These are phyloP conservation scores for Herpotrichia juniperi DNA, from an alignment of 2,329 filamentous ascomycete genomes.

Conservation along the genomic window DNA sequence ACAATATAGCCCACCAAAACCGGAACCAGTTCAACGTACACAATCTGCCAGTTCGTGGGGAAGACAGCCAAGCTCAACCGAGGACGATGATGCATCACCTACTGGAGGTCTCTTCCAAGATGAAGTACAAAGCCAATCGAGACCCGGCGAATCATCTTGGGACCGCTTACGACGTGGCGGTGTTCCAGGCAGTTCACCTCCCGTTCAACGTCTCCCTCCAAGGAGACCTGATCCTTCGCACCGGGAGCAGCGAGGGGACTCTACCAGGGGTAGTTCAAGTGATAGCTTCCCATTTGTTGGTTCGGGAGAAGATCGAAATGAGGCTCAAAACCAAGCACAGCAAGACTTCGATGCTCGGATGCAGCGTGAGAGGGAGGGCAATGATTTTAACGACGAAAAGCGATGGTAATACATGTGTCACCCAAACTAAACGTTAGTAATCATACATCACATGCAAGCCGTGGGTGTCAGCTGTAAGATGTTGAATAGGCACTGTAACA, in stretches of 20 bases:
- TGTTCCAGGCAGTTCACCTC: conserved; percentile 15
- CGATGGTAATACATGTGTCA: conserved; percentile 36
- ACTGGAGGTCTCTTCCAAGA: conserved; percentile 44
- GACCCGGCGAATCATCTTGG: conserved; percentile 49
- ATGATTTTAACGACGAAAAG: conserved; percentile 47
- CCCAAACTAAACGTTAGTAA: neutral
- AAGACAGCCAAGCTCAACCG: conserved; percentile 18
- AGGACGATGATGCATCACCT: conserved; percentile 44
- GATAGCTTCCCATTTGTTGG: conserved; percentile 54
- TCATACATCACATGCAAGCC: neutral
- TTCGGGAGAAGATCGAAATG: conserved; percentile 50
- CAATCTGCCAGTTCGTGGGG: conserved; percentile 17
- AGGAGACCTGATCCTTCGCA: conserved; percentile 23
- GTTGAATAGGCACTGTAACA: neutral
- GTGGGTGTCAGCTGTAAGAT: neutral
- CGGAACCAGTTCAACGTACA: conserved; percentile 1
- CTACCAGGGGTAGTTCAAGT: conserved; percentile 39
- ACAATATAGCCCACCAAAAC: conserved; percentile 8
- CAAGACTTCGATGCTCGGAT: conserved; percentile 57
- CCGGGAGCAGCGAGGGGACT: conserved; percentile 34
- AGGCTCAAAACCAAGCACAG: conserved; percentile 54
- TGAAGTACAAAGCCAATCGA: conserved; percentile 27
- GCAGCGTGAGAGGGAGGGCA: conserved; percentile 56
- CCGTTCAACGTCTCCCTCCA: conserved; percentile 18
- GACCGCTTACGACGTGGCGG: conserved; percentile 50